Conservation (phyloP, 805 yeast genomes). For the Cyberlindnera meyerae region DNA sequence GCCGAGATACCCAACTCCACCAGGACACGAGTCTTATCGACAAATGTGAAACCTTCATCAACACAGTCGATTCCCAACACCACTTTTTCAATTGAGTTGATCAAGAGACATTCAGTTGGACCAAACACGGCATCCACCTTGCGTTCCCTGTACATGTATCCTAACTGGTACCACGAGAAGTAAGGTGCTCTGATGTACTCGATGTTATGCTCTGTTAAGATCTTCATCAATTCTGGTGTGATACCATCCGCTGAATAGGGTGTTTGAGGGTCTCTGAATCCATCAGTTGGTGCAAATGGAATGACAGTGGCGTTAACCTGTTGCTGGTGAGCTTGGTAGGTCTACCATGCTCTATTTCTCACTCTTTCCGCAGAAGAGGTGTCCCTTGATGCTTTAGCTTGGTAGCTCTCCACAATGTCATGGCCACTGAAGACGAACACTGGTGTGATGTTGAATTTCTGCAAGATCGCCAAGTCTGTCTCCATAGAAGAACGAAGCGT, state of each 20-base stretch:
- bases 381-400: constrained; percentile 33
- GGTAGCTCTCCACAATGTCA: constrained; percentile 33
- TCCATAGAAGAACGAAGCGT: constrained; percentile 53
- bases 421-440: constrained; percentile 76
- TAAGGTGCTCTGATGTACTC: constrained; percentile 80
- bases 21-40: constrained; percentile 55
- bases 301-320: constrained; percentile 5
- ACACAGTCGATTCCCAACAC: constrained; percentile 68
- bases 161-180: constrained; percentile 72
- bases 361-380: constrained; percentile 30
- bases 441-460: constrained; percentile 64
- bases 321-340: constrained; percentile 20
- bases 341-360: constrained; percentile 45
- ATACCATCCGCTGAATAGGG: constrained; percentile 44
- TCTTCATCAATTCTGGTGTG: constrained; percentile 49
- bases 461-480: constrained; percentile 57
- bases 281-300: constrained; percentile 35
- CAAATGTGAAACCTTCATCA: constrained; percentile 56
- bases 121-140: constrained; percentile 76
- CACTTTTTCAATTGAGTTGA: constrained; percentile 59
- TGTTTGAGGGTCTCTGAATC: constrained; percentile 47
- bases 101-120: constrained; percentile 71
- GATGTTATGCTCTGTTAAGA: constrained; percentile 49
- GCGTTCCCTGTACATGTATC: constrained; percentile 54
- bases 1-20: constrained; percentile 55